Base-by-base conservation (phyloP, 441 rosid species). In the Populus hybrid region DNA sequence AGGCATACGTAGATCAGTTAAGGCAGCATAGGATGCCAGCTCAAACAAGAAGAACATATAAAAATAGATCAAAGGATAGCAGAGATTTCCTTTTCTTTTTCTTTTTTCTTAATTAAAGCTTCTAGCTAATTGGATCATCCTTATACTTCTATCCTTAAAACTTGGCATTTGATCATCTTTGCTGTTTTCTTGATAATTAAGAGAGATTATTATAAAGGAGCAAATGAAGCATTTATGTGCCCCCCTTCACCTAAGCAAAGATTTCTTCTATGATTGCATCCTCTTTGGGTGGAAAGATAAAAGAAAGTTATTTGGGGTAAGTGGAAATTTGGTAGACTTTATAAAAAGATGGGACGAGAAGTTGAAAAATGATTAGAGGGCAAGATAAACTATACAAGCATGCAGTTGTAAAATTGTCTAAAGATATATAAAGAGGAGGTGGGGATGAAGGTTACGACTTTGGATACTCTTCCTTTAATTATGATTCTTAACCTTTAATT, bases 201-300 rank as follows among this genome's bases (percentile, higher is more conserved):
- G 65, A 61, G 10, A 61, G 21, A 61, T 21, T 61, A 61, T 21
- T 21, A 61, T 21, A 61, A 21, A 21, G 65, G 65, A 61, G 65
- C 4, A 8, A 61, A 61, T n/a, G 26, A 21, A 59, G 10, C 23
- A 23, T 59, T 7, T 7, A 21, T 61, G 24, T 61, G 9, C 12
- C 65, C 12, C 28, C 26, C 20, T 53, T 76, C 21, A 24, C 18
- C 56, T 1, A 70, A 63, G 68, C 24, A 70, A 56, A 64, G 72
- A 56, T 76, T 28, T 81, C 77, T 33, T 59, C 71, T 8, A 70
- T 77, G 36, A 83, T 77, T 87, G 79, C 68, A 82, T 72, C 75
- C 78, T 80, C 81, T 88, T 81, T 73, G 79, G 82, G 80, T 83
- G 86, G 78, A 77, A 84, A 87, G 85, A 78, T 79, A 70, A 68